Evolutionary conservation across 768 basidiomycete genomes (phyloP).

Genomic region (Suillus plorans): DNA sequence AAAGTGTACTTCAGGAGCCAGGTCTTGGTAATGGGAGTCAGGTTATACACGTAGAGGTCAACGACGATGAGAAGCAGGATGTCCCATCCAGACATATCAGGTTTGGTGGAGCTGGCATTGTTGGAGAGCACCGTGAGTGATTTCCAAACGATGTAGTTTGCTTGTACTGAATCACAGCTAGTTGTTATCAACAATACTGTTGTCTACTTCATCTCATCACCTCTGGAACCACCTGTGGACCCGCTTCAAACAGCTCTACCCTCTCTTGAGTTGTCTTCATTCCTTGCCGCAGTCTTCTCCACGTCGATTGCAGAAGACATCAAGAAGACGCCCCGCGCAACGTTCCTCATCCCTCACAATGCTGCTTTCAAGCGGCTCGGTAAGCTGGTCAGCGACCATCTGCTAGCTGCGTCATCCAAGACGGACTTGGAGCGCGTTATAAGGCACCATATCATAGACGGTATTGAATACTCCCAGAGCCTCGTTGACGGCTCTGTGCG

Average conservation of each 20-base stretch:
- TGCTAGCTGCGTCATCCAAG: conserved; percentile 76
- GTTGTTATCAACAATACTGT: conserved; percentile 75
- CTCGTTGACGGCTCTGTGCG: conserved; percentile 64
- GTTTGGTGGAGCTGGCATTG: conserved; percentile 81
- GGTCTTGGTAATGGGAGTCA: conserved; percentile 72
- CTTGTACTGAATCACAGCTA: conserved; percentile 27
- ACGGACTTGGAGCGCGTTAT: conserved; percentile 81
- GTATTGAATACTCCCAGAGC: conserved; percentile 68
- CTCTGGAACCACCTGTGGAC: conserved; percentile 80
- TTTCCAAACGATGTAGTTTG: conserved; percentile 7
- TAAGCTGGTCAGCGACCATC: conserved; percentile 78
- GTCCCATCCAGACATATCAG: conserved; percentile 53
- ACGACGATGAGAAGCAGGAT: conserved; percentile 46
- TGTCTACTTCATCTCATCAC: conserved; percentile 87
- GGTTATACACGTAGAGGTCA: conserved; percentile 69
- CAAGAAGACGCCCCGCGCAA: conserved; percentile 63
- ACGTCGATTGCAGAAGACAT: conserved; percentile 75
- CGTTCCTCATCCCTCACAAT: conserved; percentile 88
- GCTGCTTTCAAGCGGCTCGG: conserved; percentile 87
- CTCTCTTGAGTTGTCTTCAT: conserved; percentile 82
- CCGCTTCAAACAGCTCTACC: conserved; percentile 80
- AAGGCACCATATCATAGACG: conserved; percentile 80
- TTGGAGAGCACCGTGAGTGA: conserved; percentile 72
- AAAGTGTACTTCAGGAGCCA: conserved; percentile 72
- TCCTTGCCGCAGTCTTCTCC: conserved; percentile 88